Evolutionary conservation across 2,329 filamentous ascomycete genomes (phyloP), one percentile per base, ranked within the genome.

Genomic region (Phialophora tarda): DNA sequence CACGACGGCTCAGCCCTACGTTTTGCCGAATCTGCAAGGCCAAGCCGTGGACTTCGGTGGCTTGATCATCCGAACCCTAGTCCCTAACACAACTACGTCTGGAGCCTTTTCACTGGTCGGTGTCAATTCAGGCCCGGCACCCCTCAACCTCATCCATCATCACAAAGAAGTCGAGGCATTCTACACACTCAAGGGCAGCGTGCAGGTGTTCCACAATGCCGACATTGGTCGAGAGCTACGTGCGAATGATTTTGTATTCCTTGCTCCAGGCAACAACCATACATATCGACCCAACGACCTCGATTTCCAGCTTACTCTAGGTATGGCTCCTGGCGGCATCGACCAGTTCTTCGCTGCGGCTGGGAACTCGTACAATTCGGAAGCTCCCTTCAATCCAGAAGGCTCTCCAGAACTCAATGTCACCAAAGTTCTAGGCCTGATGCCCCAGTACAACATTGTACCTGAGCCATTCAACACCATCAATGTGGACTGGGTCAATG

Each of bases 101-200:
- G 68, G 68, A 11, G 53, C 58, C 21, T 62, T 70, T 23, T 70
- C 68, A 8, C 51, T 70, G 1, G 51, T 70, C 23, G 48, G 65
- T 21, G 63, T 63, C 53, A 68, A 70, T 47, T 66, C 68, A 51
- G 68, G 68, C 21, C 64, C 64, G 21, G 51, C 56, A 4, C 53
- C 57, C 53, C 63, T 68, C n/a, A 68, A 66, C 38, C 54, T 68
- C 28, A 64, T 70, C 59, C 68, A 70, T 41, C 58, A 58, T 5
- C 68, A 70, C 60, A 66, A 68, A 48, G 59, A 70, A 44, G 55
- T 70, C 11, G 68, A 70, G 38, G 66, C 68, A 32, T 68, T 70
- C 56, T 70, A 70, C 61, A 63, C 60, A 32, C 59, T 68, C 60
- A 70, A 70, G 26, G 68, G 68, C 47, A 63, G 65, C 21, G 65